Evolutionary conservation across 1,284 basidiomycete genomes (phyloP).

Genomic region (Rhodofomes roseus): DNA sequence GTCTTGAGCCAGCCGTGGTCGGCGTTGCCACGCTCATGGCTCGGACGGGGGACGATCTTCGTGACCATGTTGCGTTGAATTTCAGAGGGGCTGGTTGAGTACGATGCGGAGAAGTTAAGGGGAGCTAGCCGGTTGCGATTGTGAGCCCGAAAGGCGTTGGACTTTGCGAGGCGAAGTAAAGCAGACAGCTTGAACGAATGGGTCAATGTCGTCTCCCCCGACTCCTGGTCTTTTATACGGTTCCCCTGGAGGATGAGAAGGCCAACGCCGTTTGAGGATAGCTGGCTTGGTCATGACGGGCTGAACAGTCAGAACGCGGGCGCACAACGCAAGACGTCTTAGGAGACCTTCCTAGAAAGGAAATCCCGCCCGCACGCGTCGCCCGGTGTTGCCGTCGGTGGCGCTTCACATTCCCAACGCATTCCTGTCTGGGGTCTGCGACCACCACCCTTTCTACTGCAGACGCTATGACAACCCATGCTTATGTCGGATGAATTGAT

Average conservation of each 20-base stretch:
- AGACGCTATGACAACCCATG: neutral
- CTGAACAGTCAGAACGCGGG: neutral
- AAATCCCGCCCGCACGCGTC: slow-evolving; percentile 2
- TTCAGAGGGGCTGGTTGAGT: neutral
- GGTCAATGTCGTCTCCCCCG: neutral
- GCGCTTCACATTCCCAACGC: neutral
- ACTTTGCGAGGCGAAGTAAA: slow-evolving; percentile 9
- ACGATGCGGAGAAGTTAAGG: slow-evolving; percentile 1
- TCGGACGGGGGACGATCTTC: slow-evolving; percentile 53
- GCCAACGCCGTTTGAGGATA: neutral
- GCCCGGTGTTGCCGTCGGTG: neutral
- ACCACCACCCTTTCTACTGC: neutral
- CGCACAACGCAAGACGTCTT: neutral
- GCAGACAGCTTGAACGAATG: slow-evolving; percentile 8
- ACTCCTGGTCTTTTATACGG: slow-evolving; percentile 9
- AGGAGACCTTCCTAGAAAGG: neutral
- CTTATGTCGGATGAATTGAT: too few relatives aligned
- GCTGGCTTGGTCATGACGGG: neutral
- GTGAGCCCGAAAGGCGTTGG: slow-evolving; percentile 1
- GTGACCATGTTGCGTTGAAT: slow-evolving; percentile 19
- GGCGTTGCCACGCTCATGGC: slow-evolving; percentile 70
- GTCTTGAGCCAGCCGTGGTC: slow-evolving; percentile 92
- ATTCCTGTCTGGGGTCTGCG: neutral
- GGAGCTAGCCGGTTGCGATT: slow-evolving; percentile 6
- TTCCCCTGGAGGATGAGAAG: neutral